A percentile compares a stretch with the other conserved stretches of the same genome.
Conservation (phyloP, 176 grass and related monocot species). For the Cenchrus purpureus region DNA sequence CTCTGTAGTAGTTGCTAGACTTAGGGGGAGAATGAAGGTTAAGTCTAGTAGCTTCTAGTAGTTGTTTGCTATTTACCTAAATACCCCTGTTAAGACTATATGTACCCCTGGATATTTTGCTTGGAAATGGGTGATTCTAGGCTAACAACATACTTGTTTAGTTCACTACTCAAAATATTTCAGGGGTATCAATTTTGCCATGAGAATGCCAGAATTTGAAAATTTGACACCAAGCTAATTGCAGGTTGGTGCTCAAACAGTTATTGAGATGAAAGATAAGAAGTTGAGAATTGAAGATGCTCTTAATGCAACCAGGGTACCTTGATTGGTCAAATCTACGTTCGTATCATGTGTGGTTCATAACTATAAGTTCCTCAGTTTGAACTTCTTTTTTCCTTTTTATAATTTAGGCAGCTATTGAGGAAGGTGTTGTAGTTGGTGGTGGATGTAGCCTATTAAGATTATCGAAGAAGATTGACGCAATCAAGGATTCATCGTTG, state of each 20-base stretch:
- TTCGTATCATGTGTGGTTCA: conserved; percentile 11
- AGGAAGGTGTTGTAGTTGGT: conserved; percentile 96
- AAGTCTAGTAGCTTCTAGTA: too few relatives aligned
- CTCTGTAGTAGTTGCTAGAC: too few relatives aligned
- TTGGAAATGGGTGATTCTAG: too few relatives aligned
- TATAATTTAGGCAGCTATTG: conserved; percentile 81
- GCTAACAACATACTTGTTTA: background rate
- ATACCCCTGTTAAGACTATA: too few relatives aligned
- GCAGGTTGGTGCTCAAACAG: conserved; percentile 91
- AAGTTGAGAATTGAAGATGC: conserved; percentile 95
- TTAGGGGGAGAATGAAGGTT: too few relatives aligned
- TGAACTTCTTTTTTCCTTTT: background rate
- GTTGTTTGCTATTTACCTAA: too few relatives aligned
- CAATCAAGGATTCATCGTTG: conserved; percentile 75
- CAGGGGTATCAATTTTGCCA: background rate
- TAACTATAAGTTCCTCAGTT: conserved; percentile 32
- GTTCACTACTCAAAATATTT: conserved; percentile 3
- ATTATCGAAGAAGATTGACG: conserved; percentile 78
- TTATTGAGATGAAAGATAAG: conserved; percentile 97
- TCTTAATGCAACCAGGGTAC: conserved; percentile 91
- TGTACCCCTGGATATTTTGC: too few relatives aligned
- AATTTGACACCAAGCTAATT: conserved; percentile 38
- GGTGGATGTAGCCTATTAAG: conserved; percentile 93
- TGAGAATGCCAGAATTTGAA: conserved; percentile 18
- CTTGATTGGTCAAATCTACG: conserved; percentile 5